phyloP scores from a whole-genome alignment of 1,139 yeast species.

The Lodderomyces pseudojiufengensis region DNA sequence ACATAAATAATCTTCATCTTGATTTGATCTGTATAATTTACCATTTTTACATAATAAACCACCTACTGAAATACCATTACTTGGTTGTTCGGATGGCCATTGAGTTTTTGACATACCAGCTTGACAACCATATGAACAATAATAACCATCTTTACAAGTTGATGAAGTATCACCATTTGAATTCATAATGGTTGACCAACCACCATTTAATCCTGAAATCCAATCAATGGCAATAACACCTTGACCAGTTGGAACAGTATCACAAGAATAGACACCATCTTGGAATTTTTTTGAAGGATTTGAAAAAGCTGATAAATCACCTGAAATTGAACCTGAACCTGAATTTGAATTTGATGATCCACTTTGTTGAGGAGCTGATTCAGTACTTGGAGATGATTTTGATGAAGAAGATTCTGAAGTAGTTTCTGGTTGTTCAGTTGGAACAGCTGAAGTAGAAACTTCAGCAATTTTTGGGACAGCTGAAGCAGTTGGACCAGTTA shows the following conservation, averaged over 20 bases:
- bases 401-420: slow-evolving; percentile 17
- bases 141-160: slow-evolving; percentile 66
- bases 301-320: slow-evolving; percentile 53
- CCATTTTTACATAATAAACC: slow-evolving; percentile 71
- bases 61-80: slow-evolving; percentile 75
- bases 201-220: slow-evolving; percentile 53
- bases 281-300: slow-evolving; percentile 53
- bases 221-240: slow-evolving; percentile 66
- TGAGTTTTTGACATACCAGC: slow-evolving; percentile 90
- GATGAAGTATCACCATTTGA: slow-evolving; percentile 63
- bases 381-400: slow-evolving; percentile 10
- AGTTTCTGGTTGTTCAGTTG: slow-evolving; percentile 15
- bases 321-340: slow-evolving; percentile 35
- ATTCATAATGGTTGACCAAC: slow-evolving; percentile 72
- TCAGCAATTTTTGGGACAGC: slow-evolving; percentile 10
- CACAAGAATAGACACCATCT: slow-evolving; percentile 64
- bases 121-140: slow-evolving; percentile 85
- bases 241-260: slow-evolving; percentile 63
- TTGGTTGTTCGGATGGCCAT: slow-evolving; percentile 74
- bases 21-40: slow-evolving; percentile 63
- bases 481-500: slow-evolving; percentile 16
- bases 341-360: slow-evolving; percentile 12
- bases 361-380: slow-evolving; percentile 15
- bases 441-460: slow-evolving; percentile 7
- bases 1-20: slow-evolving; percentile 60